Evolutionary conservation across 2,329 filamentous ascomycete genomes (phyloP).

Genomic region (Didymella lethalis): DNA sequence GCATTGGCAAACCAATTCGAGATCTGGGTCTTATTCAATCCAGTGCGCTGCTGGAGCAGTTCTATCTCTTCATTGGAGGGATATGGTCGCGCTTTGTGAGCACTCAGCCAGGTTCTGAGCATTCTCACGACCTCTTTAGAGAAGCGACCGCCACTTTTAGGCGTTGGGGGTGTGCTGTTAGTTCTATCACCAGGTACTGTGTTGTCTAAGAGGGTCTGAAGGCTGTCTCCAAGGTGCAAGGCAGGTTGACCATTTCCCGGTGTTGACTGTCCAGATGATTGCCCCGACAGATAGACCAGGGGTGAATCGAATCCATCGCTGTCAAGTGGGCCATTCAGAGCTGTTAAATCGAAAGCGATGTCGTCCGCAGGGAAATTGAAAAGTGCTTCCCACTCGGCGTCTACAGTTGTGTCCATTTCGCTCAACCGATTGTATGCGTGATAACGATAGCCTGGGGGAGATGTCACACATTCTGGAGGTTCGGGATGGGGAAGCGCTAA

Average conservation of each 20-base stretch:
- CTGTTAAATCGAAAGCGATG: slow-evolving; percentile 9
- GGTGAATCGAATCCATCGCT: slow-evolving; percentile 20
- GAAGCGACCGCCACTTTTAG: slow-evolving; percentile 28
- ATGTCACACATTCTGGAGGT: slow-evolving; percentile 8
- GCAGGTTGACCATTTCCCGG: slow-evolving; percentile 14
- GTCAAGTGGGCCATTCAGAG: slow-evolving; percentile 5
- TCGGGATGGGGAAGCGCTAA: slow-evolving; percentile 12
- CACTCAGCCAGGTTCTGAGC: slow-evolving; percentile 36
- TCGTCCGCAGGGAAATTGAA: slow-evolving; percentile 12
- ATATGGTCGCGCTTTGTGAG: slow-evolving; percentile 36
- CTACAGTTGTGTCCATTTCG: slow-evolving; percentile 8
- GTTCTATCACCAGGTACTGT: not conserved
- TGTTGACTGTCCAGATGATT: slow-evolving; percentile 19
- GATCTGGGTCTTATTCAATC: slow-evolving; percentile 37
- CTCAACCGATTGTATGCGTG: slow-evolving; percentile 17
- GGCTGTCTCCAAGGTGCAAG: slow-evolving; percentile 5
- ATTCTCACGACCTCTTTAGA: slow-evolving; percentile 35
- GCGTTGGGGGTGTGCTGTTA: not conserved
- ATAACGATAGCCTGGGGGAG: slow-evolving; percentile 4
- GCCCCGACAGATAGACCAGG: slow-evolving; percentile 10
- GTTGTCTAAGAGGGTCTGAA: slow-evolving; percentile 7
- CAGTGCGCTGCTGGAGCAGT: slow-evolving; percentile 30
- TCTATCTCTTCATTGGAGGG: slow-evolving; percentile 33
- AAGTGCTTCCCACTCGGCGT: slow-evolving; percentile 18
- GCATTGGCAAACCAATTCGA: slow-evolving; percentile 44